Conservation (phyloP, 2,329 filamentous ascomycete species). For the Ophioceras dolichostomum region DNA sequence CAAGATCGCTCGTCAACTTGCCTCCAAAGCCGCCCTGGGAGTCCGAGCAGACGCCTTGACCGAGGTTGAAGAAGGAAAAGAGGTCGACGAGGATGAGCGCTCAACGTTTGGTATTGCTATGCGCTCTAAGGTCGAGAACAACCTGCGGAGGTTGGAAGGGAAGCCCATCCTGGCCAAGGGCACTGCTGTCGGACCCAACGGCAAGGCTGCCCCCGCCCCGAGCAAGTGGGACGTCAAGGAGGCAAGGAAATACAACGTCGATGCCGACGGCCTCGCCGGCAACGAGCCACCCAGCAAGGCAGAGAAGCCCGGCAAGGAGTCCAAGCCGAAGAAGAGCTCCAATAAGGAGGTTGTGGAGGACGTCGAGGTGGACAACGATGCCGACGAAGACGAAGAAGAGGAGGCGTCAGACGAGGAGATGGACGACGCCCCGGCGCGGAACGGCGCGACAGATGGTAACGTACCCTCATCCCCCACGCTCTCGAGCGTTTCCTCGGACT, state of each 20-base stretch:
- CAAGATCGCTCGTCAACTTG: constrained; percentile 94
- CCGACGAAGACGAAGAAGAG: constrained; percentile 10
- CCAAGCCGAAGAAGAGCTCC: constrained; percentile 17
- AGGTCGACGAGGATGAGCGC: constrained; percentile 77
- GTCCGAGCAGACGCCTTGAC: constrained; percentile 83
- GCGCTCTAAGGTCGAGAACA: constrained; percentile 63
- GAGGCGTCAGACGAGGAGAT: constrained; percentile 5
- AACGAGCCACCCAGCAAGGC: constrained; percentile 47
- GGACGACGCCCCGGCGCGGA: constrained; percentile 1
- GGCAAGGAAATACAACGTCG: constrained; percentile 84
- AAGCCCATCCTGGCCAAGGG: constrained; percentile 75
- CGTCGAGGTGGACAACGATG: constrained; percentile 10
- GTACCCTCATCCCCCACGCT: constrained; percentile 2
- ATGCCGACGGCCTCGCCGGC: constrained; percentile 73
- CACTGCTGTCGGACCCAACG: constrained; percentile 62
- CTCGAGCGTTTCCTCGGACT: not conserved
- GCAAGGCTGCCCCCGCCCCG: constrained; percentile 43
- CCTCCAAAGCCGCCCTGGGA: constrained; percentile 86
- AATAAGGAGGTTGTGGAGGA: constrained; percentile 29
- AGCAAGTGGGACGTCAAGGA: constrained; percentile 89
- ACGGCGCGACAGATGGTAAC: constrained; percentile 6
- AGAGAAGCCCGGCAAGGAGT: constrained; percentile 14
- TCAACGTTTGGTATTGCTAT: constrained; percentile 64
- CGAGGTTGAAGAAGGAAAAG: constrained; percentile 61
- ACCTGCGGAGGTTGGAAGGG: constrained; percentile 70